Percentiles rank a stretch among this genome's conserved stretches.
phyloP scores from a whole-genome alignment of 768 basidiomycete genomes.

The Tulasnella sp. region DNA sequence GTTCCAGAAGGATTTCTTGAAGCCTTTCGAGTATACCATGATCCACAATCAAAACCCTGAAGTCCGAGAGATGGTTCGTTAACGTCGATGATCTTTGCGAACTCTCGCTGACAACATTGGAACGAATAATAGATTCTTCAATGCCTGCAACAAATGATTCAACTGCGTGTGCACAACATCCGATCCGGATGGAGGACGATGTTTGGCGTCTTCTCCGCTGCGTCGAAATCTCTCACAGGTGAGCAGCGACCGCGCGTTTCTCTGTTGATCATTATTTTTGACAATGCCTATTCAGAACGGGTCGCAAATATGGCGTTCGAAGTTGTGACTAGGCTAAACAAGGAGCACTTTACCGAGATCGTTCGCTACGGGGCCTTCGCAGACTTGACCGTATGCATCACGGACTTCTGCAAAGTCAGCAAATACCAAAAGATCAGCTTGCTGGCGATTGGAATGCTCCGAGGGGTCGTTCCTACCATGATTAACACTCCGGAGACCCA shows the following conservation, averaged over 20 bases:
- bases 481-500: slow-evolving; percentile 66
- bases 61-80: slow-evolving; percentile 82
- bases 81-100: not conserved
- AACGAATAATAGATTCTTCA: slow-evolving; percentile 64
- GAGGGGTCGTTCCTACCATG: slow-evolving; percentile 87
- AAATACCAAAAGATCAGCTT: slow-evolving; percentile 98
- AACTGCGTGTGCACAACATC: slow-evolving; percentile 87
- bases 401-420: slow-evolving; percentile 98
- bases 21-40: slow-evolving; percentile 98
- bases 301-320: slow-evolving; percentile 93
- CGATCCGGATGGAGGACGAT: slow-evolving; percentile 98
- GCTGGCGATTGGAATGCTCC: slow-evolving; percentile 92
- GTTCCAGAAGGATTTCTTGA: slow-evolving; percentile 98
- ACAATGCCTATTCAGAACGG: slow-evolving; percentile 48
- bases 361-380: slow-evolving; percentile 92
- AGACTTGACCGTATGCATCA: slow-evolving; percentile 93
- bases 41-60: slow-evolving; percentile 92
- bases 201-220: slow-evolving; percentile 97
- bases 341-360: slow-evolving; percentile 82
- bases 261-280: not conserved
- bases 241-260: slow-evolving; percentile 19
- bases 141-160: slow-evolving; percentile 98
- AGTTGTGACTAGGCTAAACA: slow-evolving; percentile 84
- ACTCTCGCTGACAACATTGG: not conserved
- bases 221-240: slow-evolving; percentile 88